These are phyloP conservation scores for Pogostemon cablin DNA, from an alignment of 257 asterid genomes.

Conservation along the genomic window DNA sequence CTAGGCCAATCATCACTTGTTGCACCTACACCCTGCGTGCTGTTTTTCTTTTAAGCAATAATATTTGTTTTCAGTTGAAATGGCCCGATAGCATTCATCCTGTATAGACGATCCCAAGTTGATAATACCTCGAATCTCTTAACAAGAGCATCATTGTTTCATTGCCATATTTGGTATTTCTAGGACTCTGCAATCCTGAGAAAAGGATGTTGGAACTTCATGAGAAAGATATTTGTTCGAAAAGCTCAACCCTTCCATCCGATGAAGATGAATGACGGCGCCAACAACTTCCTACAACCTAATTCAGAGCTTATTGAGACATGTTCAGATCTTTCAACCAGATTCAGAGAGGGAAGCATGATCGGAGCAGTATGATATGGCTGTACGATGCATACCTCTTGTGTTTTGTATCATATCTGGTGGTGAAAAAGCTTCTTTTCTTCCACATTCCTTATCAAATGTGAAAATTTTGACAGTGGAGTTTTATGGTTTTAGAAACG, in stretches of 20 bases:
- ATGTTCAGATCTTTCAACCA: background rate
- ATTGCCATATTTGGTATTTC: slow-evolving; percentile 23
- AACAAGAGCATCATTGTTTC: slow-evolving; percentile 11
- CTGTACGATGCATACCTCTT: background rate
- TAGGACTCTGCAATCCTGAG: slow-evolving; percentile 94
- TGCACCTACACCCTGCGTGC: background rate
- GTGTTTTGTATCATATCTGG: slow-evolving; percentile 33
- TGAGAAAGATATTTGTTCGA: slow-evolving; percentile 64
- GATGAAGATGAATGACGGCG: slow-evolving; percentile 55
- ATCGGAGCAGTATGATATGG: background rate
- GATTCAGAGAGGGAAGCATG: slow-evolving; percentile 9
- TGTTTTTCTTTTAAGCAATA: background rate
- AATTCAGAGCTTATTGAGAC: background rate
- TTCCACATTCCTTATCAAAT: slow-evolving; percentile 9
- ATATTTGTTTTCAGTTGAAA: background rate
- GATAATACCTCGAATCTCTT: background rate
- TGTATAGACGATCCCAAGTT: background rate
- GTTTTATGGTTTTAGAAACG: background rate
- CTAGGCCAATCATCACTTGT: background rate
- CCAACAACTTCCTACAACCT: background rate
- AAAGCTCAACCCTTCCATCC: slow-evolving; percentile 72
- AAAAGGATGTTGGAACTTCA: slow-evolving; percentile 93
- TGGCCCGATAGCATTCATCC: background rate
- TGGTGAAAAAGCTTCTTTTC: slow-evolving; percentile 28
- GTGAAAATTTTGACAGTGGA: slow-evolving; percentile 17